These are phyloP conservation scores for Chaetomium olivaceum DNA, from an alignment of 2,329 filamentous ascomycete genomes.

Conservation along the genomic window DNA sequence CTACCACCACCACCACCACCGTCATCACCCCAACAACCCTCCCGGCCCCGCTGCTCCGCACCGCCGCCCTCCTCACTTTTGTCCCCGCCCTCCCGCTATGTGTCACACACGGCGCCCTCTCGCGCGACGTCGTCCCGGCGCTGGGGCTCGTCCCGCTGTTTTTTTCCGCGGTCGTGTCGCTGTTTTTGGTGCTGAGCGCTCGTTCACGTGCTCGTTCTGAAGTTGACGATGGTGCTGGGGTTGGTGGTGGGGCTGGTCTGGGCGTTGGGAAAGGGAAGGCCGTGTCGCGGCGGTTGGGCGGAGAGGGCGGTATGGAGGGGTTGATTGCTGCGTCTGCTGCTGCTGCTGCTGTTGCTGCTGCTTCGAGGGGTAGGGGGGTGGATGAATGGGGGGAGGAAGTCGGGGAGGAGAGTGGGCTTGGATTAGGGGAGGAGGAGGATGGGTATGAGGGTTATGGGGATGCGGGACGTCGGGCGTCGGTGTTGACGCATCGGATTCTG, in stretches of 20 bases:
- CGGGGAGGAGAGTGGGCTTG: neutral
- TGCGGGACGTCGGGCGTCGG: constrained; percentile 5
- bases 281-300: neutral
- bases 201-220: neutral
- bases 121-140: constrained; percentile 40
- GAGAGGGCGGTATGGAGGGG: neutral
- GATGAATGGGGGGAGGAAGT: neutral
- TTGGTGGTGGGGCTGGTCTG: neutral
- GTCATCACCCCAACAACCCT: constrained; percentile 5
- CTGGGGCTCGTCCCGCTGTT: constrained; percentile 44
- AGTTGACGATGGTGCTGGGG: no score
- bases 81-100: constrained; percentile 45
- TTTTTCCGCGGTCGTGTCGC: constrained; percentile 38
- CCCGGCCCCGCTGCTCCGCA: constrained; percentile 32
- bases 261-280: neutral
- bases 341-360: neutral
- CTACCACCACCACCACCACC: neutral
- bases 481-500: constrained; percentile 38
- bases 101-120: constrained; percentile 43
- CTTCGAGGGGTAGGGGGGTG: neutral
- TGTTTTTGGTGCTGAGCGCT: constrained; percentile 32
- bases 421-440: neutral
- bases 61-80: constrained; percentile 41
- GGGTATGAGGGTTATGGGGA: neutral
- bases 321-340: neutral